Percentiles rank a stretch among this genome's conserved stretches.
phyloP scores from a whole-genome alignment of 2,329 filamentous ascomycete species.

The Pestalotiopsis fici region DNA sequence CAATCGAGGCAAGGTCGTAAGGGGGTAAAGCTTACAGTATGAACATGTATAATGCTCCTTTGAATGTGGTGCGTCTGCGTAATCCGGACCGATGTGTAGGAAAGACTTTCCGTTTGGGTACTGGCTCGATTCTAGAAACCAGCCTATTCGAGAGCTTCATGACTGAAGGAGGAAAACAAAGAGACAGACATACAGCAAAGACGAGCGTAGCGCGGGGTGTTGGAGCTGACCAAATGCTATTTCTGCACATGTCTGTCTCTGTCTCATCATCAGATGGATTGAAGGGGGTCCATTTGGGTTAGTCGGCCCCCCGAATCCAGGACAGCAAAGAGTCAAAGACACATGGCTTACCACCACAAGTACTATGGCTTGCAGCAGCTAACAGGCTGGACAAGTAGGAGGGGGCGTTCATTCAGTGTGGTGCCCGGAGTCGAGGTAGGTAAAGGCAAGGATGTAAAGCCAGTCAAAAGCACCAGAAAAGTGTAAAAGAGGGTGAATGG shows the following conservation, averaged over 20 bases:
- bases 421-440: neutral
- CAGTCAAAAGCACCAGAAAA: neutral
- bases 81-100: neutral
- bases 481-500: neutral
- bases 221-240: neutral
- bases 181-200: neutral
- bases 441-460: neutral
- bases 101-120: neutral
- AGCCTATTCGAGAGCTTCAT: neutral
- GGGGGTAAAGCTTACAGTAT: too few species aligned
- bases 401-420: neutral
- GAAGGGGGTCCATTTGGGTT: neutral
- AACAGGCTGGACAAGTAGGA: neutral
- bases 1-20: too few species aligned
- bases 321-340: neutral
- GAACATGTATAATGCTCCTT: too few species aligned
- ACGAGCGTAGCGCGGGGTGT: neutral
- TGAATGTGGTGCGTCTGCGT: too few species aligned
- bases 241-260: neutral
- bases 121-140: neutral
- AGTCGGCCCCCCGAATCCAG: neutral
- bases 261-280: neutral
- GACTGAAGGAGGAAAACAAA: neutral
- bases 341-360: neutral
- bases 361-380: neutral